Conservation (phyloP, 163 green algal genomes). For the Prototheca cutis region DNA sequence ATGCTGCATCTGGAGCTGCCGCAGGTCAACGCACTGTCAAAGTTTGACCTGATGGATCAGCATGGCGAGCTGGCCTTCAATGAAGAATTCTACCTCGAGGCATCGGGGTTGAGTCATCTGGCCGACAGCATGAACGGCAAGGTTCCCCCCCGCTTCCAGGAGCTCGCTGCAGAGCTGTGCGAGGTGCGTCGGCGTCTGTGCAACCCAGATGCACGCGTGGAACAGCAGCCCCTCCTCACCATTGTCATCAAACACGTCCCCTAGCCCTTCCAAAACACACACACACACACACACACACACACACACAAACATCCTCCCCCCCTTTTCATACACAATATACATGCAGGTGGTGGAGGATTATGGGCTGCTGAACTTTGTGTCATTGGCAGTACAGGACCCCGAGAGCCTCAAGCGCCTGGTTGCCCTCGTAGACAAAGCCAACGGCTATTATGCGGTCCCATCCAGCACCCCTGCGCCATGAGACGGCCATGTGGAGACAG, state of each 20-base stretch:
- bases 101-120: conserved; percentile 70
- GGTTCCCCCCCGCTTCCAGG: conserved; percentile 6
- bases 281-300: too few species aligned
- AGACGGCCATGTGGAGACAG: too few species aligned
- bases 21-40: conserved; percentile 87
- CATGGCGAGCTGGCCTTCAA: conserved; percentile 81
- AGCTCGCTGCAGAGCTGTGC: conserved; percentile 23
- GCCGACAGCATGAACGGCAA: conserved; percentile 40
- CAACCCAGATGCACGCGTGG: too few species aligned
- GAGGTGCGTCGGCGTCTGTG: conserved; percentile 14
- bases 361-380: conserved; percentile 72
- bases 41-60: conserved; percentile 79
- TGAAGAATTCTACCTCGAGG: conserved; percentile 81
- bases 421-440: conserved; percentile 63
- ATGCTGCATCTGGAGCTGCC: conserved; percentile 96
- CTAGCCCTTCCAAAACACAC: too few species aligned
- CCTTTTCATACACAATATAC: neutral
- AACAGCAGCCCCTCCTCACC: too few species aligned
- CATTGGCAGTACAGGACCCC: conserved; percentile 73
- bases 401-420: conserved; percentile 49
- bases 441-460: conserved; percentile 33
- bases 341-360: conserved; percentile 83
- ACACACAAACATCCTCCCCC: too few species aligned
- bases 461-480: too few species aligned
- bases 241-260: neutral